A percentile compares a stretch with the other conserved stretches of the same genome.
Conservation (phyloP, 495 filamentous ascomycete genomes). For the Xylaria nigripes region DNA sequence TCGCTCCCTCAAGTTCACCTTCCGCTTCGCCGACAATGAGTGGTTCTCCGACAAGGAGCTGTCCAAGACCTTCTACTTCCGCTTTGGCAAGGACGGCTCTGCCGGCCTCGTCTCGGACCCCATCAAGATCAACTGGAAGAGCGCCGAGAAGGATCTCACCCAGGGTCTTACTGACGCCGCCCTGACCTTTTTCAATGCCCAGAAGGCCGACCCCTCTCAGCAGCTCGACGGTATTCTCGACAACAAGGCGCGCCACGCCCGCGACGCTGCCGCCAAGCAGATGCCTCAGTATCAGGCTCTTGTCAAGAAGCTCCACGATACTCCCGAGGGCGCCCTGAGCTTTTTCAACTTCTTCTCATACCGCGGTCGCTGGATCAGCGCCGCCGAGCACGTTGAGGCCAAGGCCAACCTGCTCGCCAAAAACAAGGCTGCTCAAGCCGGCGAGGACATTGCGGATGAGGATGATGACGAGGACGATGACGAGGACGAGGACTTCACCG, state of each 20-base stretch:
- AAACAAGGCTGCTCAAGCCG: constrained; percentile 40
- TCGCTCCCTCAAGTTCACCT: constrained; percentile 42
- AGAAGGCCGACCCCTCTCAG: constrained; percentile 43
- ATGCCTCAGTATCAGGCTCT: constrained; percentile 32
- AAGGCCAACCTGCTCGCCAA: constrained; percentile 43
- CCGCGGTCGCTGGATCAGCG: constrained; percentile 48
- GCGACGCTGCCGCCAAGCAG: constrained; percentile 13
- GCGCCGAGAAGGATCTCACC: constrained; percentile 55
- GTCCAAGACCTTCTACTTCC: constrained; percentile 66
- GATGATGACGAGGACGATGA: constrained; percentile 42
- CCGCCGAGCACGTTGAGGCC: constrained; percentile 49
- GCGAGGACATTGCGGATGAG: constrained; percentile 31
- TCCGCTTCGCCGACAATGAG: constrained; percentile 49
- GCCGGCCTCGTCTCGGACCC: constrained; percentile 62
- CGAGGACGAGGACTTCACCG: constrained; percentile 35
- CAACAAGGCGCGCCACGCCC: constrained; percentile 23
- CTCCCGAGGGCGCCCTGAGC: constrained; percentile 42
- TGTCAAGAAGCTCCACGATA: constrained; percentile 34
- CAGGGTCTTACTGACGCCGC: constrained; percentile 57
- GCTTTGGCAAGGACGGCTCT: constrained; percentile 51
- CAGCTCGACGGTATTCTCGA: constrained; percentile 26
- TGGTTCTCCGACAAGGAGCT: constrained; percentile 54
- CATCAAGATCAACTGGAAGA: constrained; percentile 65
- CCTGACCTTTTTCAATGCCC: constrained; percentile 47
- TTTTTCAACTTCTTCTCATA: constrained; percentile 73